A percentile compares a stretch with the other conserved stretches of the same genome.
These are phyloP conservation scores for Kalmanozyma brasiliensis DNA, from an alignment of 1,284 basidiomycete genomes.

Conservation along the genomic window DNA sequence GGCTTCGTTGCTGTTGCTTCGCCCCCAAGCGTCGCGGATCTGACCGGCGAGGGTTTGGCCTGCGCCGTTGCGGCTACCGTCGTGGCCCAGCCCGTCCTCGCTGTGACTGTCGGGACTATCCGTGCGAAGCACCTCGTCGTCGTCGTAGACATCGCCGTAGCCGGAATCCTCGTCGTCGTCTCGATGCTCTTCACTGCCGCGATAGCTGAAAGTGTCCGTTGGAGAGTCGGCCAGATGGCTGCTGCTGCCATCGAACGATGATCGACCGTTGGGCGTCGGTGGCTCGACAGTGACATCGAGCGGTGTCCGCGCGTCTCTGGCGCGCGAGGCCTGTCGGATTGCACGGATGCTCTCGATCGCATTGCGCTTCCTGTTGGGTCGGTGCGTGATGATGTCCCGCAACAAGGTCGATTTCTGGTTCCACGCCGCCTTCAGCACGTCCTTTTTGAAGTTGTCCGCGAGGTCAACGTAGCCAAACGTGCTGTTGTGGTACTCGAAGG, in stretches of 20 bases:
- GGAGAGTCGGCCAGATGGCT: slow-evolving; percentile 30
- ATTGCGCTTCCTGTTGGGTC: slow-evolving; percentile 38
- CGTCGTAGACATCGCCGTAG: slow-evolving; percentile 12
- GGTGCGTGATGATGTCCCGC: slow-evolving; percentile 57
- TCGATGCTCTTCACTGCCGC: slow-evolving; percentile 2
- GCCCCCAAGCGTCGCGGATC: slow-evolving; percentile 33
- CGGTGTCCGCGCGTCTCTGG: slow-evolving; percentile 14
- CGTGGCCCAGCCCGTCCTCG: slow-evolving; percentile 5
- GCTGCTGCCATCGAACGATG: slow-evolving; percentile 17
- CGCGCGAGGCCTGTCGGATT: slow-evolving; percentile 32
- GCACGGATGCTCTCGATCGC: slow-evolving; percentile 45
- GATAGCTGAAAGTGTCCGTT: slow-evolving; percentile 29
- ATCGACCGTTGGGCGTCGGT: slow-evolving; percentile 24
- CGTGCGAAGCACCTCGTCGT: slow-evolving; percentile 8
- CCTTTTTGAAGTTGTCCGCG: slow-evolving; percentile 62
- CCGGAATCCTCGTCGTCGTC: slow-evolving; percentile 1
- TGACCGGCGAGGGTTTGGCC: slow-evolving; percentile 32
- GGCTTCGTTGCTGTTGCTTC: slow-evolving; percentile 11
- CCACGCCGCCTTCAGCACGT: slow-evolving; percentile 66
- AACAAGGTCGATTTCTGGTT: slow-evolving; percentile 60
- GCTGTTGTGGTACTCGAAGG: slow-evolving; percentile 83
- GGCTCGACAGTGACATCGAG: slow-evolving; percentile 37
- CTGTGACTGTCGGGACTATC: slow-evolving; percentile 9
- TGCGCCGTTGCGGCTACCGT: slow-evolving; percentile 14
- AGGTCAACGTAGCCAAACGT: slow-evolving; percentile 75